Base-by-base conservation (phyloP, 1,139 yeast genomes). In the Magnusiomyces ingens region DNA sequence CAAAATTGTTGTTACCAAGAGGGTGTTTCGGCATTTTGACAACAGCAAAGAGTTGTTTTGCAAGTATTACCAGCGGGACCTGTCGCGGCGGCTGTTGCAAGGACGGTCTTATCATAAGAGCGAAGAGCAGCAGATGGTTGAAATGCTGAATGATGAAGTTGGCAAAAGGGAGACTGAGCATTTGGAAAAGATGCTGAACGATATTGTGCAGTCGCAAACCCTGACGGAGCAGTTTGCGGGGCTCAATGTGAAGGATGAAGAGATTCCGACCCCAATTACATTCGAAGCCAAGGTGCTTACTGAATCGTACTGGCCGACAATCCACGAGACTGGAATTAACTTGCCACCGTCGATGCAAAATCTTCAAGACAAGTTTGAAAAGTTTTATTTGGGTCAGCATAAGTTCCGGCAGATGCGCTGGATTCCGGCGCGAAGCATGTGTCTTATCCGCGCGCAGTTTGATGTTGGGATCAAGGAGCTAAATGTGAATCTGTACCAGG, bases 61-160 rank as follows among this genome's bases (percentile, higher is more conserved):
- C 3, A 37, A 42, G 22, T 26, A 19, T n/a, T 72, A 71, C 59
- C 67, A 71, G 55, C 63, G 65, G 46, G 72, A 70, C 52, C 59
- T 73, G 10, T 68, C 74, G 1, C 66, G 64, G 51, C 65, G 77
- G n/a, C 58, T 73, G 4, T 59, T 73, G 2, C 64, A 64, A 19
- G 59, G 63, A 26, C 63, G 66, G 21, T 55, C 67, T 1, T 65
- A 63, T 11, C 62, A 63, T 35, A 51, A 61, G 1, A 62, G 59
- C 10, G 61, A 66, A 2, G 75, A 71, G 52, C 54, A 61, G 8
- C 51, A 57, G 10, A 57, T 71, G 48, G 57, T 72, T 10, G 42
- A 59, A 0, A 56, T 60, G 21, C 57, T 73, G 32, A 62, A 60
- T 47, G 57, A 60, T 2, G 72, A 67, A 48, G 67, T 73, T 47